These are phyloP conservation scores for Nicotiana knightiana DNA, from an alignment of 257 asterid genomes.

Conservation along the genomic window DNA sequence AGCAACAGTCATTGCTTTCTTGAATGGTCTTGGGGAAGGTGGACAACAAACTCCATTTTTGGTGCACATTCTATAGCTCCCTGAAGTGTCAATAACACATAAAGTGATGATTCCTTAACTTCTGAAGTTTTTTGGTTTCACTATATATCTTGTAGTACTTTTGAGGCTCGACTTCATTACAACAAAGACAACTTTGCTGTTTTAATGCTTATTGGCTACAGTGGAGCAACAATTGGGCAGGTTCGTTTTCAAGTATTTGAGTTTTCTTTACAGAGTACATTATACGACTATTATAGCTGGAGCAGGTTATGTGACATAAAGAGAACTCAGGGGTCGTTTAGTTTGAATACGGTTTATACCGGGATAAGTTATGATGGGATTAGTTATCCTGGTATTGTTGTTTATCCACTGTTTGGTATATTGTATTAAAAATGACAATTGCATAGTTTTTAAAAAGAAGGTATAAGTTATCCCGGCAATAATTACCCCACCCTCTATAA, in stretches of 20 bases:
- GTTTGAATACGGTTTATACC: too few species aligned
- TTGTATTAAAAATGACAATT: too few species aligned
- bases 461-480: too few species aligned
- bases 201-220: slow-evolving; percentile 49
- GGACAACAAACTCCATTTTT: slow-evolving; percentile 48
- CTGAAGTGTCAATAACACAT: not conserved
- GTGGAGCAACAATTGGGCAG: slow-evolving; percentile 44
- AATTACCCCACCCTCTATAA: too few species aligned
- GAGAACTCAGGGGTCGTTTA: too few species aligned
- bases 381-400: too few species aligned
- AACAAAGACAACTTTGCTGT: slow-evolving; percentile 59
- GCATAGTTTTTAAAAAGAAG: too few species aligned
- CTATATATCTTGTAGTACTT: slow-evolving; percentile 38
- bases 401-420: too few species aligned
- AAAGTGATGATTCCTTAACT: not conserved
- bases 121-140: not conserved
- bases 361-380: too few species aligned
- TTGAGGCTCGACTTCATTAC: slow-evolving; percentile 55
- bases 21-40: slow-evolving; percentile 61
- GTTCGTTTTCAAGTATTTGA: slow-evolving; percentile 16
- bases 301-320: too few species aligned
- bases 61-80: slow-evolving; percentile 26
- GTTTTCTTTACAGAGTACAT: not conserved
- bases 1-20: slow-evolving; percentile 51
- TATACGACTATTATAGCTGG: not conserved